Conservation (phyloP, 495 filamentous ascomycete genomes). For the Hypoxylon crocopeplum region DNA sequence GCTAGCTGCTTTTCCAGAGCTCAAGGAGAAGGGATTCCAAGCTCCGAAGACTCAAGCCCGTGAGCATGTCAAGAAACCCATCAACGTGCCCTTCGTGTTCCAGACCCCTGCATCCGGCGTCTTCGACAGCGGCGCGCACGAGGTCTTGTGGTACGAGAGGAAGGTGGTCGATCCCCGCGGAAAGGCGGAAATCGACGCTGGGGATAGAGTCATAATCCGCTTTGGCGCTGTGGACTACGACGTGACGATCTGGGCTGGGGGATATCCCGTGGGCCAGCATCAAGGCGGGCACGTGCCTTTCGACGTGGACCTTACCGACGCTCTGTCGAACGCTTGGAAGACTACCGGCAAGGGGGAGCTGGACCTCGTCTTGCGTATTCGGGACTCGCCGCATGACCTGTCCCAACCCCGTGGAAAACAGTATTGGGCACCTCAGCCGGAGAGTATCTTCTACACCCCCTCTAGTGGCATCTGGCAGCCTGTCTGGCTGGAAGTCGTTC, state of each 20-base stretch:
- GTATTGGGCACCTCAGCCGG: conserved; percentile 55
- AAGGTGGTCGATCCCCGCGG: conserved; percentile 54
- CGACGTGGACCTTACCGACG: conserved; percentile 59
- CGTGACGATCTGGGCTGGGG: conserved; percentile 64
- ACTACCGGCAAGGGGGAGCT: conserved; percentile 26
- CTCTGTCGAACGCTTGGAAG: conserved; percentile 48
- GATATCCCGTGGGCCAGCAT: conserved; percentile 58
- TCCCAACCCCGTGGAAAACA: conserved; percentile 55
- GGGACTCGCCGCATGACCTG: conserved; percentile 59
- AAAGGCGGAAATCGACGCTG: conserved; percentile 40
- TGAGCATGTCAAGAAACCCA: conserved; percentile 46
- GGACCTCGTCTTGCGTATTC: conserved; percentile 33
- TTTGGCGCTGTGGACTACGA: conserved; percentile 71
- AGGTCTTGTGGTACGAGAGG: conserved; percentile 67
- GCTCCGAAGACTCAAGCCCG: conserved; percentile 33
- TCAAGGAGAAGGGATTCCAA: conserved; percentile 41
- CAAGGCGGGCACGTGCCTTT: conserved; percentile 67
- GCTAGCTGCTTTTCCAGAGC: conserved; percentile 41
- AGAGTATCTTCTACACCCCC: conserved; percentile 68
- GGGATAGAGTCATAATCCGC: conserved; percentile 56
- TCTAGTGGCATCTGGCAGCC: conserved; percentile 70
- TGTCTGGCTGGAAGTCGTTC: conserved; percentile 66
- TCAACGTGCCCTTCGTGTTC: conserved; percentile 65
- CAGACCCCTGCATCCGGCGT: conserved; percentile 64
- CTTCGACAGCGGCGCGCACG: conserved; percentile 60